Evolutionary conservation across 176 grass and related monocot genomes (phyloP), one percentile per base, ranked within the genome.

Genomic region (Lolium rigidum): DNA sequence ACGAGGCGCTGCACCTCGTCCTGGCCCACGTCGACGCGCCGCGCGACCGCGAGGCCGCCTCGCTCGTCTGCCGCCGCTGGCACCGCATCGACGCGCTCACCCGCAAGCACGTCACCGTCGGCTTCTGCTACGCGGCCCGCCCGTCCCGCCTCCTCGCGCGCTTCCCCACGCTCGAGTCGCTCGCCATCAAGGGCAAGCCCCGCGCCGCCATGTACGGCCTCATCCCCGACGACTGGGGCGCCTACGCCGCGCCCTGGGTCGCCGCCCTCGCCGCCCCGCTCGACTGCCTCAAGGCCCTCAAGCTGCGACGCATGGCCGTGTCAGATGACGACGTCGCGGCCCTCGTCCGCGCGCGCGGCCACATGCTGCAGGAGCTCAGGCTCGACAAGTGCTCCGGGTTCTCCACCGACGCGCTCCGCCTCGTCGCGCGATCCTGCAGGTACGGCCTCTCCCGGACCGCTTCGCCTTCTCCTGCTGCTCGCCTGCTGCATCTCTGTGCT

Each of bases 351-450:
- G 78, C 90, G 2, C 90, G 95, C 60, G 95, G 93, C 0, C 81
- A 88, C 62, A 91, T 95, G 80, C 80, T 98, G 31, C 91, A 87
- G 77, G 89, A 85, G 49, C 89, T 98, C 71, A 90, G 90, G 91
- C 89, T 98, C 31, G 95, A 98, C 80, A 94, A 93, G 74, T 98
- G 95, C 91, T 92, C 89, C 43, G 93, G 67, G 3, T 98, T 98
- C 78, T 98, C 93, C 67, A 98, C 95, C 5, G 86, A 95, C 51
- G 80, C 89, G 2, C 95, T 98, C 21, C 84, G 80, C 81, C 86
- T 92, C 62, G 59, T 98, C 58, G 87, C 95, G 6, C 87, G 80
- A 26, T 93, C 89, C 81, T 98, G 93, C 95, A 95, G 93, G 95
- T 98, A 61, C 31, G 31, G 31, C 0, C 31, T 35, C 31, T 35